Evolutionary conservation across 1,284 basidiomycete species (phyloP).

Genomic region (Fistulinella cinereoalba): DNA sequence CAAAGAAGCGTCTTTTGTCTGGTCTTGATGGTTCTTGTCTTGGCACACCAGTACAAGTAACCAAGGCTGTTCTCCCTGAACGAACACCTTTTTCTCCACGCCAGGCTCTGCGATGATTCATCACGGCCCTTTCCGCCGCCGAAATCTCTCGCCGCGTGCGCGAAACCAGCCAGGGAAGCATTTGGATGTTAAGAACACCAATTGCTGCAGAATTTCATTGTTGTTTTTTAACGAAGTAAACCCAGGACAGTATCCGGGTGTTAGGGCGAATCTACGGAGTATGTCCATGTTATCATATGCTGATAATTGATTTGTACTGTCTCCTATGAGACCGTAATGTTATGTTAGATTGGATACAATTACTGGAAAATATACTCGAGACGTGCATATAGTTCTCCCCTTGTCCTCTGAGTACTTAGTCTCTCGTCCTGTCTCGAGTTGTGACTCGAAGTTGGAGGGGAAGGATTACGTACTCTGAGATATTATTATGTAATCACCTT

Average conservation of each 20-base stretch:
- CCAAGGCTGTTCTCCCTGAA: conserved; percentile 8
- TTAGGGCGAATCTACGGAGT: conserved; percentile 15
- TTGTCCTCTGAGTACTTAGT: too few species aligned
- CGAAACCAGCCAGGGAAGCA: neutral
- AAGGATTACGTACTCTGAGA: neutral
- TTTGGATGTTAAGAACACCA: conserved; percentile 2
- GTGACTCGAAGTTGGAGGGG: too few species aligned
- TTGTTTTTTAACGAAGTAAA: conserved; percentile 6
- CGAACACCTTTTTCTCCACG: conserved; percentile 18
- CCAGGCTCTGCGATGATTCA: conserved; percentile 20
- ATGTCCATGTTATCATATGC: conserved; percentile 30
- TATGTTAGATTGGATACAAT: conserved; percentile 24
- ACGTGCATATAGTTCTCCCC: neutral
- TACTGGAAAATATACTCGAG: neutral
- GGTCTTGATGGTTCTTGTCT: conserved; percentile 11
- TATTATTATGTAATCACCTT: conserved; percentile 9
- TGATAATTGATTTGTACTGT: conserved; percentile 35
- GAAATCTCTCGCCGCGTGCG: neutral
- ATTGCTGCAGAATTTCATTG: neutral
- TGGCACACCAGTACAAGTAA: conserved; percentile 6
- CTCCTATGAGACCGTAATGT: conserved; percentile 29
- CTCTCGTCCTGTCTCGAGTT: too few species aligned
- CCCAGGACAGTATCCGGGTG: conserved; percentile 5
- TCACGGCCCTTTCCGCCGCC: neutral
- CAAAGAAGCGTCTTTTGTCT: conserved; percentile 23